Percentiles rank a stretch among this genome's conserved stretches.
phyloP scores from a whole-genome alignment of 2,329 filamentous ascomycete species.

The Volutella citrinella region DNA sequence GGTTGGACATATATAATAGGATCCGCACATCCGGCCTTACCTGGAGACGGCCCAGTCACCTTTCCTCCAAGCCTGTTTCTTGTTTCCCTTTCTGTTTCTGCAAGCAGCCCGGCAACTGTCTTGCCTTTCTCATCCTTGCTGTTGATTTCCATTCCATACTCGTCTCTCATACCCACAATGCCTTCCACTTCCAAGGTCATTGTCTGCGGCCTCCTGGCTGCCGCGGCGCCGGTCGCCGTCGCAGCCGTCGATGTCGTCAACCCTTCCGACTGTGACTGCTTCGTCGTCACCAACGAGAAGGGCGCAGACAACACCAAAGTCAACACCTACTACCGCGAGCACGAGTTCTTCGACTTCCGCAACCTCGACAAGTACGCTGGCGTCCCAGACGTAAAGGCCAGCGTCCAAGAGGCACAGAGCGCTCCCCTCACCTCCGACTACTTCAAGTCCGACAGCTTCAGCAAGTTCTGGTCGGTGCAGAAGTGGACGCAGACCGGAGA shows the following conservation, averaged over 20 bases:
- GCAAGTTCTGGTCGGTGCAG: conserved; percentile 33
- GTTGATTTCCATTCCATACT: too few relatives aligned
- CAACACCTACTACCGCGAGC: conserved; percentile 23
- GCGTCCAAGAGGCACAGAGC: conserved; percentile 24
- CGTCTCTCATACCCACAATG: too few relatives aligned
- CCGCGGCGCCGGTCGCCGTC: conserved; percentile 15
- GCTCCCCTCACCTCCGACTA: conserved; percentile 33
- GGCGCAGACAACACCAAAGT: too few relatives aligned
- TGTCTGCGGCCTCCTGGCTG: too few relatives aligned
- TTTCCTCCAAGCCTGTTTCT: too few relatives aligned
- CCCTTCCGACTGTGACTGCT: conserved; percentile 28
- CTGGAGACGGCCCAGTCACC: too few relatives aligned
- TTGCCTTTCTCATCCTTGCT: too few relatives aligned
- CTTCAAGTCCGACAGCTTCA: conserved; percentile 32
- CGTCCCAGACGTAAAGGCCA: conserved; percentile 29
- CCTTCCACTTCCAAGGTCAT: too few relatives aligned
- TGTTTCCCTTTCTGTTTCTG: too few relatives aligned
- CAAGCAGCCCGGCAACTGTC: too few relatives aligned
- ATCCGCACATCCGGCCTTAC: too few relatives aligned
- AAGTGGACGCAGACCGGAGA: conserved; percentile 7
- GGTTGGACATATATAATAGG: too few relatives aligned
- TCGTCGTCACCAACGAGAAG: conserved; percentile 25
- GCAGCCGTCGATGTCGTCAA: conserved; percentile 10
- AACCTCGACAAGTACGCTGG: conserved; percentile 23
- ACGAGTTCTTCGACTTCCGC: conserved; percentile 31